phyloP scores from a whole-genome alignment of 2,329 filamentous ascomycete genomes.

The Sphaerulina vaccinii region DNA sequence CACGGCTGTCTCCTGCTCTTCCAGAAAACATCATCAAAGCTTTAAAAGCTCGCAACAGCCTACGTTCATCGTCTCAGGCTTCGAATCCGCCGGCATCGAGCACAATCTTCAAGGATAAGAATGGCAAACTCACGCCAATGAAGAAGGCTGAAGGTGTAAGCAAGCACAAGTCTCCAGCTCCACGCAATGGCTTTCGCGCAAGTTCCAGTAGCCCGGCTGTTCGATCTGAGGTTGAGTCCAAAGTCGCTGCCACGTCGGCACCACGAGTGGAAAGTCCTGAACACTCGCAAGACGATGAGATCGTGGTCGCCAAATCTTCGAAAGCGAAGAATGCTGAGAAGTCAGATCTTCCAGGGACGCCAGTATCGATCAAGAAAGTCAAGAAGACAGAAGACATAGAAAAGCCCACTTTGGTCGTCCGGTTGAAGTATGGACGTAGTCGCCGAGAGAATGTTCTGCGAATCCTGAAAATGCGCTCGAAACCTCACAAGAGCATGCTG shows the following conservation, averaged over 20 bases:
- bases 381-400: slow-evolving; percentile 6
- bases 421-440: slow-evolving; percentile 33
- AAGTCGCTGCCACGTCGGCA: slow-evolving; percentile 13
- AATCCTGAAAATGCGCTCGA: slow-evolving; percentile 33
- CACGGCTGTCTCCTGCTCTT: slow-evolving; percentile 58
- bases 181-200: slow-evolving; percentile 33
- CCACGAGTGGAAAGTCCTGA: slow-evolving; percentile 17
- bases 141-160: slow-evolving; percentile 20
- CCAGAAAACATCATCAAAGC: slow-evolving; percentile 57
- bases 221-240: slow-evolving; percentile 26
- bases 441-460: slow-evolving; percentile 28
- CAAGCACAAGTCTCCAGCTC: slow-evolving; percentile 32
- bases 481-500: slow-evolving; percentile 23
- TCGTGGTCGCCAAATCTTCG: slow-evolving; percentile 15
- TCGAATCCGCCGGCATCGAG: slow-evolving; percentile 17
- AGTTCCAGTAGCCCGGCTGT: slow-evolving; percentile 31
- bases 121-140: slow-evolving; percentile 25
- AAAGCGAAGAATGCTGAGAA: slow-evolving; percentile 16
- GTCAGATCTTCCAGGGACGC: slow-evolving; percentile 8
- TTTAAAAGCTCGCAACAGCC: slow-evolving; percentile 40
- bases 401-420: slow-evolving; percentile 26
- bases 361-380: slow-evolving; percentile 21
- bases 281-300: slow-evolving; percentile 26
- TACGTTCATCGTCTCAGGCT: slow-evolving; percentile 21
- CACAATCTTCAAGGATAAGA: slow-evolving; percentile 23